phyloP scores from a whole-genome alignment of 345 rosid species.

The Citrus trifoliata region DNA sequence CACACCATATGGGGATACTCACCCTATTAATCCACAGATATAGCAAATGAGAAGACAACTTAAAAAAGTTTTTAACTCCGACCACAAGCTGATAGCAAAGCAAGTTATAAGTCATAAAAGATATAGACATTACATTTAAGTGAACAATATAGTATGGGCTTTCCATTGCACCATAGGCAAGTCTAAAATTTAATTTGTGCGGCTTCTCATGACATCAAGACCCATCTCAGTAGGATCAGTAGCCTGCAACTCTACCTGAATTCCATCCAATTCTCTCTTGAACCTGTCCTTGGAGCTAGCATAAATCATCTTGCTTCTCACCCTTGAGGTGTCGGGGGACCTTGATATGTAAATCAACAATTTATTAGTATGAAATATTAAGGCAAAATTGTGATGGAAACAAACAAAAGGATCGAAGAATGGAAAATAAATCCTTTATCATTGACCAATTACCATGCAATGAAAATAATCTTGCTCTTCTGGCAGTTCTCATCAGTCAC shows the following conservation, averaged over 20 bases:
- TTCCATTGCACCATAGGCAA: constrained; percentile 13
- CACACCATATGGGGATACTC: constrained; percentile 23
- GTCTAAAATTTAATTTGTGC: constrained; percentile 31
- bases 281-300: constrained; percentile 73
- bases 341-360: constrained; percentile 23
- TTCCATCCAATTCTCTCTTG: constrained; percentile 64
- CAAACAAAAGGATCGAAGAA: background rate
- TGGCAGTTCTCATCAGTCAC: constrained; percentile 65
- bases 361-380: background rate
- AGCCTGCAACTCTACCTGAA: constrained; percentile 68
- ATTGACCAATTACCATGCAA: constrained; percentile 47
- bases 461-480: constrained; percentile 64
- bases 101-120: constrained; percentile 21
- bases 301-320: constrained; percentile 75
- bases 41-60: constrained; percentile 16
- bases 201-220: constrained; percentile 66
- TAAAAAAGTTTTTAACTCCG: constrained; percentile 10
- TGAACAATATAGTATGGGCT: constrained; percentile 16
- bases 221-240: constrained; percentile 73
- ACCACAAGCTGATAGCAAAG: constrained; percentile 22
- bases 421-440: background rate
- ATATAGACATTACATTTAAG: constrained; percentile 30
- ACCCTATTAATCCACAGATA: constrained; percentile 32
- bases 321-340: constrained; percentile 58
- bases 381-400: background rate